Percentiles rank a stretch among this genome's conserved stretches.
These are phyloP conservation scores for Crithidia bombi DNA, from an alignment of 208 protist species.

Conservation along the genomic window DNA sequence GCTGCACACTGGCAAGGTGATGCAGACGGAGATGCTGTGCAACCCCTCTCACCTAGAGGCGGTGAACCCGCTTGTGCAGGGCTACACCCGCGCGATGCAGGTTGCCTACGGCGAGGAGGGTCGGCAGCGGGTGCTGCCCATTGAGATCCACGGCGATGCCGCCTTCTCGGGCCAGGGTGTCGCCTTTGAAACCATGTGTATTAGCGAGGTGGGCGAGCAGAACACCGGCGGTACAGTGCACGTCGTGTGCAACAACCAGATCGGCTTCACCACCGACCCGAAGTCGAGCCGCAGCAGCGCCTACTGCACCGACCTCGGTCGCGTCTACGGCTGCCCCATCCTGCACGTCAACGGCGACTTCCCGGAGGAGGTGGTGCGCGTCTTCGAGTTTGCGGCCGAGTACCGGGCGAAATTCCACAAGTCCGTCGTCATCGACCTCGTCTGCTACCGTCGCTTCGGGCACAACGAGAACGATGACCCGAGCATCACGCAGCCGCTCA, in stretches of 20 bases:
- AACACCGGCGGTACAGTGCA: constrained; percentile 98
- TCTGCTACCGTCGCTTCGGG: constrained; percentile 96
- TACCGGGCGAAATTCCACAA: constrained; percentile 93
- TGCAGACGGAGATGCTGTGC: constrained; percentile 96
- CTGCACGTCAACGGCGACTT: constrained; percentile 99
- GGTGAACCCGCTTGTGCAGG: constrained; percentile 98
- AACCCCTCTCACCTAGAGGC: constrained; percentile 99
- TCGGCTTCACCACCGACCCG: constrained; percentile 99
- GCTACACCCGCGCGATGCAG: constrained; percentile 97
- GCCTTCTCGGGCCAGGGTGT: constrained; percentile 98
- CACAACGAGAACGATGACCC: constrained; percentile 99
- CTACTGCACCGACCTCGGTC: constrained; percentile 98
- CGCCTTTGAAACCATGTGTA: constrained; percentile 97
- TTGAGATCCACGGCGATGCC: constrained; percentile 99
- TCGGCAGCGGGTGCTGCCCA: constrained; percentile 67
- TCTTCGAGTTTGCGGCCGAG: constrained; percentile 93
- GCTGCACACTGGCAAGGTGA: constrained; percentile 71
- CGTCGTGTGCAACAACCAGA: constrained; percentile 99
- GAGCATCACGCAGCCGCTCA: constrained; percentile 97
- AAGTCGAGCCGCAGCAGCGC: constrained; percentile 94
- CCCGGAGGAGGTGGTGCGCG: constrained; percentile 93
- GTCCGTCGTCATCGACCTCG: constrained; percentile 97
- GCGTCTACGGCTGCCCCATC: constrained; percentile 94
- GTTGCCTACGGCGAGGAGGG: constrained; percentile 61
- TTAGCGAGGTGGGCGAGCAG: constrained; percentile 93